phyloP scores from a whole-genome alignment of 2,329 filamentous ascomycete genomes.

The Fusarium tupiense region DNA sequence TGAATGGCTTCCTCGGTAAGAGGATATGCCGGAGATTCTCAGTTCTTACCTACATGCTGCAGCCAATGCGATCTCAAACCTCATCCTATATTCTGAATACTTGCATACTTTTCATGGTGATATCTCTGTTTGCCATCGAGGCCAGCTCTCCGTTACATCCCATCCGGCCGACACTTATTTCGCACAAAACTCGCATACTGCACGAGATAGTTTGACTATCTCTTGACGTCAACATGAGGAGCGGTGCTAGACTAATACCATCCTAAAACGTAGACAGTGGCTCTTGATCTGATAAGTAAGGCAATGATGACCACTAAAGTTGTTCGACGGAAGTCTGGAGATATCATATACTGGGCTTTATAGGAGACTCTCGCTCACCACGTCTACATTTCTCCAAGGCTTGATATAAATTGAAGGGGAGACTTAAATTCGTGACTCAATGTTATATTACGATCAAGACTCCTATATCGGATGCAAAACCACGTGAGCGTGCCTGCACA shows the following conservation, averaged over 20 bases:
- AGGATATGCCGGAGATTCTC: neutral
- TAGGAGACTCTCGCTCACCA: neutral
- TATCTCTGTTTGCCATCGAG: no score
- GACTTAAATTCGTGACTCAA: neutral
- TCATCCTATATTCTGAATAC: no score
- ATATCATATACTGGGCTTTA: accelerated
- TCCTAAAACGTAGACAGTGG: accelerated
- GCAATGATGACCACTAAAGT: neutral
- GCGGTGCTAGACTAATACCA: neutral
- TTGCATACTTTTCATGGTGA: no score
- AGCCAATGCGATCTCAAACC: no score
- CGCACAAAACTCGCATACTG: neutral
- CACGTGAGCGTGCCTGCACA: neutral
- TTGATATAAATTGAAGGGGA: no score
- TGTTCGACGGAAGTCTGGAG: neutral
- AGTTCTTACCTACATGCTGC: accelerated
- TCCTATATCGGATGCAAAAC: neutral
- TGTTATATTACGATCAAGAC: neutral
- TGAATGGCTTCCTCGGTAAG: neutral
- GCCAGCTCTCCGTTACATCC: no score
- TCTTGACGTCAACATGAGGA: neutral
- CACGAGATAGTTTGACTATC: no score
- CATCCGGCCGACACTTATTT: neutral
- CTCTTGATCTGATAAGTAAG: neutral
- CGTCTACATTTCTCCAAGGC: no score